These are phyloP conservation scores for Porphyra umbilicalis DNA, from an alignment of 31 red algal genomes.

Conservation along the genomic window DNA sequence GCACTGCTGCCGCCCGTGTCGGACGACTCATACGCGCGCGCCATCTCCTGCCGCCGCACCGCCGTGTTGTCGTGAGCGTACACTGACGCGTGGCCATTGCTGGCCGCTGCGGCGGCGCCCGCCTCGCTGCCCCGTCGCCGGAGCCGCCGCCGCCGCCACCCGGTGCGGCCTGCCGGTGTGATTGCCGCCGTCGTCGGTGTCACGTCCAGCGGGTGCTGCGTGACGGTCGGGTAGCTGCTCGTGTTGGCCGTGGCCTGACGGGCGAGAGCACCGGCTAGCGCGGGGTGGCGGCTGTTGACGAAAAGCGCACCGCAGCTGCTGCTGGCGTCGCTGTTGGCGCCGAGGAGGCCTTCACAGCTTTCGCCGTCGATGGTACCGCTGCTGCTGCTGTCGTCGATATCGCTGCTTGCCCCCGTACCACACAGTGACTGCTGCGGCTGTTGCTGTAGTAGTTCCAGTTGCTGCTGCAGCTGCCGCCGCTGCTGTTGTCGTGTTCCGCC, in stretches of 20 bases:
- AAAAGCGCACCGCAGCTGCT: background rate
- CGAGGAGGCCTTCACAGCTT: no score
- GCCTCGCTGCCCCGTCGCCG: background rate
- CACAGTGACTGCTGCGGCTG: no score
- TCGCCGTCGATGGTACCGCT: no score
- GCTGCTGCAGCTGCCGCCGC: no score
- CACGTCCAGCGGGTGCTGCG: background rate
- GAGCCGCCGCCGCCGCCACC: background rate
- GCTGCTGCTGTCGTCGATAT: no score
- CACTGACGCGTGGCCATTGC: background rate
- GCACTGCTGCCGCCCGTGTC: background rate
- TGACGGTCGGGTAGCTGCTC: background rate
- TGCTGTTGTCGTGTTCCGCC: no score
- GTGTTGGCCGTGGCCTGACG: background rate
- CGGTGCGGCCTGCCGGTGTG: background rate
- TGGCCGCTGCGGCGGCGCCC: no score
- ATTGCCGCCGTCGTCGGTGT: background rate
- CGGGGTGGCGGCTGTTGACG: background rate
- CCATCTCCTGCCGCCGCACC: background rate
- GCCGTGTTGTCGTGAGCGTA: no score
- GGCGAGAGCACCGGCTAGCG: no score
- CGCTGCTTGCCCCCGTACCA: no score
- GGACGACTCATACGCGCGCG: background rate
- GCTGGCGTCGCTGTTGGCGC: background rate
- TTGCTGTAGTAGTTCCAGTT: no score